Evolutionary conservation across 2,329 filamentous ascomycete species (phyloP).

Genomic region (Penicillium sp.): DNA sequence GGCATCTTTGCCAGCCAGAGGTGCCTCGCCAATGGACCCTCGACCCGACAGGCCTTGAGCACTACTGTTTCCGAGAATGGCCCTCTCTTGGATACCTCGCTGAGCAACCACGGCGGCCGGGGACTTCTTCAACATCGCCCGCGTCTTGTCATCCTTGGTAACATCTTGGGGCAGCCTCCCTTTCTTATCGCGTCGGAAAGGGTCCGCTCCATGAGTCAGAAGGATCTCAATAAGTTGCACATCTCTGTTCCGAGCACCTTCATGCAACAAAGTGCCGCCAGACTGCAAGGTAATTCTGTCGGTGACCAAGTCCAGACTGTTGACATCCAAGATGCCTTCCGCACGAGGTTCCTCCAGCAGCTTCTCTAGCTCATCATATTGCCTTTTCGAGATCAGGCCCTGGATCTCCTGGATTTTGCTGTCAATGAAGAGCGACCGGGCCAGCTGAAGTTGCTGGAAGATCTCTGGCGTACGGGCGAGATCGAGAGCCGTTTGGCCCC

Average conservation of each 20-base stretch:
- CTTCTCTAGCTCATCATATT: constrained; percentile 73
- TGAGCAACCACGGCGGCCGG: constrained; percentile 92
- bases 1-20: constrained; percentile 72
- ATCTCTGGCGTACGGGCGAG: constrained; percentile 89
- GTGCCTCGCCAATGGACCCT: constrained; percentile 44
- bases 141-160: constrained; percentile 87
- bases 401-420: constrained; percentile 80
- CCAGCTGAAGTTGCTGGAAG: constrained; percentile 88
- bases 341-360: constrained; percentile 80
- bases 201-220: constrained; percentile 89
- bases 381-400: constrained; percentile 63
- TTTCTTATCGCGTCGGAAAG: constrained; percentile 89
- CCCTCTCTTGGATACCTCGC: constrained; percentile 93
- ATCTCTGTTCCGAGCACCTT: constrained; percentile 84
- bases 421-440: constrained; percentile 84
- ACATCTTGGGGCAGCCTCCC: constrained; percentile 94
- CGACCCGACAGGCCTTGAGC: constrained; percentile 54
- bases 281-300: constrained; percentile 71
- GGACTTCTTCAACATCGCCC: constrained; percentile 85
- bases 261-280: constrained; percentile 89
- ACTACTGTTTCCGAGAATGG: constrained; percentile 72
- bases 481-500: constrained; percentile 80
- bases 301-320: constrained; percentile 80
- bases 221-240: constrained; percentile 83
- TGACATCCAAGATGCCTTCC: constrained; percentile 84